phyloP scores from a whole-genome alignment of 1,284 basidiomycete genomes.

The Naganishia liquefaciens region DNA sequence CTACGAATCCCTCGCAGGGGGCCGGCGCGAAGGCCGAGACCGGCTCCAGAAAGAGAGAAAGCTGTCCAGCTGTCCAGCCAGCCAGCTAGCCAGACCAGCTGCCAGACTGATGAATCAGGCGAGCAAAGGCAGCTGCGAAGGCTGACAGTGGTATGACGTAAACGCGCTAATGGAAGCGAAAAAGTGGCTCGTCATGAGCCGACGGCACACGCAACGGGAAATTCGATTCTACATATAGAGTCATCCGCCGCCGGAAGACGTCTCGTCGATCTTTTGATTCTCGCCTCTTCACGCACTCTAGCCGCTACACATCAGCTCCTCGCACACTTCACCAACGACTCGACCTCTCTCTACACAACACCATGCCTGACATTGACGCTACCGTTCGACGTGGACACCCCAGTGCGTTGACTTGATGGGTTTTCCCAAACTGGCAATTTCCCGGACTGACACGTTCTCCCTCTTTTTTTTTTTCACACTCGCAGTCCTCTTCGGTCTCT shows the following conservation, averaged over 20 bases:
- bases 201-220: constrained; percentile 10
- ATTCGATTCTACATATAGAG: constrained; percentile 9
- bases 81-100: background rate
- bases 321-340: no score
- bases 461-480: no score
- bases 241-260: background rate
- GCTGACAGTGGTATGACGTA: constrained; percentile 16
- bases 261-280: background rate
- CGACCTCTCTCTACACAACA: constrained; percentile 6
- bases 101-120: no score
- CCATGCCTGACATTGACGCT: constrained; percentile 35
- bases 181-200: constrained; percentile 10
- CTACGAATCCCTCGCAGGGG: no score
- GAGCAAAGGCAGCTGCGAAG: background rate
- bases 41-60: background rate
- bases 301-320: no score
- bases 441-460: background rate
- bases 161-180: constrained; percentile 14
- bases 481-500: constrained; percentile 46
- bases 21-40: background rate
- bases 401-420: constrained; percentile 30
- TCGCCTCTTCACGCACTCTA: background rate
- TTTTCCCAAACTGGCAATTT: constrained; percentile 6
- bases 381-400: constrained; percentile 48
- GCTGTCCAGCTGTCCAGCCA: no score